Conservation (phyloP, 441 rosid species). For the Aleurites moluccanus region DNA sequence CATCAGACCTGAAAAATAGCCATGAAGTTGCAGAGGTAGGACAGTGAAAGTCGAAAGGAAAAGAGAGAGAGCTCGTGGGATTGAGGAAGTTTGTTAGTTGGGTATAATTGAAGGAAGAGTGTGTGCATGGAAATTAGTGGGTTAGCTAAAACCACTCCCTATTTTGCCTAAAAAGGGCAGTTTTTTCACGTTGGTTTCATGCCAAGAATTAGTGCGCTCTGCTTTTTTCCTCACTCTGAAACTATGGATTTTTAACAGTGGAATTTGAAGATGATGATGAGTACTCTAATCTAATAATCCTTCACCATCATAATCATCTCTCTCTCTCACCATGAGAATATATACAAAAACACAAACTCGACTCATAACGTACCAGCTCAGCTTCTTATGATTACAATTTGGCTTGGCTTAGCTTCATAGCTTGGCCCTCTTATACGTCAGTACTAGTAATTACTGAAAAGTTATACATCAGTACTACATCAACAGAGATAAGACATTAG, state of each 20-base stretch:
- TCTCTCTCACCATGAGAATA: not conserved
- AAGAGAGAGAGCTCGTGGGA: conserved; percentile 20
- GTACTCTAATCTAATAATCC: not conserved
- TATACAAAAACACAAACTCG: conserved; percentile 10
- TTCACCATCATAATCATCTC: not conserved
- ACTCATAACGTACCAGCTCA: not conserved
- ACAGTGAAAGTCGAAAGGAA: conserved; percentile 19
- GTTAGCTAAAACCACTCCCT: conserved; percentile 3
- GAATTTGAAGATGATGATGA: no score
- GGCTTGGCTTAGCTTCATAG: no score
- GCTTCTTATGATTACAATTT: no score
- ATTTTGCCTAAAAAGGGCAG: conserved; percentile 14
- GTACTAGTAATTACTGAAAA: no score
- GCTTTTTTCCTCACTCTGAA: not conserved
- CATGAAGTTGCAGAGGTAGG: conserved; percentile 30
- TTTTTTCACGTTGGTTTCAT: conserved; percentile 22
- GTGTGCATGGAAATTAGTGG: conserved; percentile 37
- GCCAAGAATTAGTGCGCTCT: conserved; percentile 1
- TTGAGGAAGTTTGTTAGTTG: conserved; percentile 11
- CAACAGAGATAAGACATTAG: no score
- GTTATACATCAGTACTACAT: no score
- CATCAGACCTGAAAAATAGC: conserved; percentile 30
- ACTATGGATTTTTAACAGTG: not conserved
- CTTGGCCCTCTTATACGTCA: no score
- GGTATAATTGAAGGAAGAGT: conserved; percentile 13